Evolutionary conservation across 192 early-diverging fungal species (phyloP).

Genomic region (Podila epigama): DNA sequence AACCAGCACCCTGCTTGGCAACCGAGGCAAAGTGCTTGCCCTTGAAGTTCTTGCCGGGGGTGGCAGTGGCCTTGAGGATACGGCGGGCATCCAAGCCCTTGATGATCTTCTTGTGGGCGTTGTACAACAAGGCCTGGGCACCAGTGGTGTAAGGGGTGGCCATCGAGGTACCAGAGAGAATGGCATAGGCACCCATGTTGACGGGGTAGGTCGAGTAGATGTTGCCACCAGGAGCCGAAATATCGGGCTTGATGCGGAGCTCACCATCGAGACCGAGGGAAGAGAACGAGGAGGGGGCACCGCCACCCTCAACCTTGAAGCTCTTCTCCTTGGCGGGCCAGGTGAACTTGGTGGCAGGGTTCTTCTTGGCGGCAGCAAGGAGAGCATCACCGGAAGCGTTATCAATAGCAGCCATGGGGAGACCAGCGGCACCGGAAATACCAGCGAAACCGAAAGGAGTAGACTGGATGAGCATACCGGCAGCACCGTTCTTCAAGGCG

Average conservation of each 20-base stretch:
- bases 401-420: conserved; percentile 37
- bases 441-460: conserved; percentile 40
- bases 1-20: conserved; percentile 72
- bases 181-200: conserved; percentile 48
- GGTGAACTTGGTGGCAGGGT: conserved; percentile 9
- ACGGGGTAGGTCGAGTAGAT: conserved; percentile 61
- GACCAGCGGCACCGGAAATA: conserved; percentile 9
- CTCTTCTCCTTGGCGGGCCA: conserved; percentile 7
- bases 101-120: conserved; percentile 18
- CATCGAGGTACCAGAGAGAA: conserved; percentile 66
- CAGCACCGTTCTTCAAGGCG: conserved; percentile 9
- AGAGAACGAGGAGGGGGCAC: conserved; percentile 73
- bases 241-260: conserved; percentile 64
- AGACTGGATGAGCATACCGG: conserved; percentile 20
- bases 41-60: conserved; percentile 4
- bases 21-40: conserved; percentile 46
- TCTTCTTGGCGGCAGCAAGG: conserved; percentile 20
- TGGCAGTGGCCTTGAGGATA: conserved; percentile 41
- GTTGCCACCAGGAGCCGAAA: conserved; percentile 58
- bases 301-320: conserved; percentile 32
- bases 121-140: conserved; percentile 24
- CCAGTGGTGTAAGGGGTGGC: conserved; percentile 53
- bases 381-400: conserved; percentile 41
- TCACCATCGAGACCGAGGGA: conserved; percentile 76
- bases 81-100: conserved; percentile 6